Conservation (phyloP, 2,329 filamentous ascomycete genomes). For the Apiospora marii region DNA sequence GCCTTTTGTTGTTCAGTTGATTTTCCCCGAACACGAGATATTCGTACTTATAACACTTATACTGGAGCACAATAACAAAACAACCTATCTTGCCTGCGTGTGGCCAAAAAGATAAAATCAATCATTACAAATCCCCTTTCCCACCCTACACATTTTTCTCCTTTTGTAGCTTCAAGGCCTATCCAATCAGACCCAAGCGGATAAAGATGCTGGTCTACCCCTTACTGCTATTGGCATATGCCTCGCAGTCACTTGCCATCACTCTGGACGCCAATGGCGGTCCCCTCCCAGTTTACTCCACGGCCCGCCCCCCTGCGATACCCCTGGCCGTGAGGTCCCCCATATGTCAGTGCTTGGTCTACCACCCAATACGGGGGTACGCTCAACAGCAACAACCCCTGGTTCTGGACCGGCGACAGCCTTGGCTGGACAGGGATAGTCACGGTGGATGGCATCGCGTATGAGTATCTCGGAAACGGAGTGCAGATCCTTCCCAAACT, state of each 20-base stretch:
- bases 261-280: constrained; percentile 2
- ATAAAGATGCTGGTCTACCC: not conserved
- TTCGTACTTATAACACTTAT: not conserved
- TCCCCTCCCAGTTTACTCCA: constrained; percentile 48
- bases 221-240: not conserved
- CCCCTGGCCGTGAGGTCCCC: constrained; percentile 63
- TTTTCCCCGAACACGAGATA: too few species aligned
- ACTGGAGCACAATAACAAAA: not conserved
- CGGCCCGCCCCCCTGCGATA: constrained; percentile 61
- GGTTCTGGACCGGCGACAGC: constrained; percentile 73
- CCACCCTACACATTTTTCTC: not conserved
- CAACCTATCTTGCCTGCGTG: not conserved
- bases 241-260: not conserved
- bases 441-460: constrained; percentile 48
- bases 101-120: not conserved
- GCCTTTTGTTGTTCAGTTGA: not conserved
- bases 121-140: not conserved
- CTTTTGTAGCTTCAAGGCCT: too few species aligned
- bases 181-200: not conserved
- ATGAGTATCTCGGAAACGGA: constrained; percentile 55
- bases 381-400: constrained; percentile 79
- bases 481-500: constrained; percentile 48
- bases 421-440: constrained; percentile 59
- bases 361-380: constrained; percentile 71
- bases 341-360: constrained; percentile 67